phyloP scores from a whole-genome alignment of 306 rosid genomes.

The Vigna reflexopilosa region DNA sequence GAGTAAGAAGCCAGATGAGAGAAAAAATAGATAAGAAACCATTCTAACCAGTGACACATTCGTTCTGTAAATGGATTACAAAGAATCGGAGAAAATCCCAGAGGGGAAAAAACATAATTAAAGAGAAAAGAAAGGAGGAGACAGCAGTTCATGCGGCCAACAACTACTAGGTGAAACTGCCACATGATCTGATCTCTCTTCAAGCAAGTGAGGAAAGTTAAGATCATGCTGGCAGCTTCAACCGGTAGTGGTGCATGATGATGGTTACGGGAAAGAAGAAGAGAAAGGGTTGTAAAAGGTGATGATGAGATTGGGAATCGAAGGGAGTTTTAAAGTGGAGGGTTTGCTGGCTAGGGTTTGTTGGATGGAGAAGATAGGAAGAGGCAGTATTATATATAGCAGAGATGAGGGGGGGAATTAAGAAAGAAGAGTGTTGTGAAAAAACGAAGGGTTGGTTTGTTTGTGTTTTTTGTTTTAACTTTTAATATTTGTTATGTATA shows the following conservation, averaged over 20 bases:
- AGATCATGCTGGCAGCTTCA: slow-evolving; percentile 99
- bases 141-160: slow-evolving; percentile 55
- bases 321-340: slow-evolving; percentile 15
- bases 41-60: background rate
- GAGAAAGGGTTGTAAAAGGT: slow-evolving; percentile 26
- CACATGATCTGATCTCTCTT: slow-evolving; percentile 96
- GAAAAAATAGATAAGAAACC: slow-evolving; percentile 19
- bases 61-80: background rate
- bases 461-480: background rate
- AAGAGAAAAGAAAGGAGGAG: background rate
- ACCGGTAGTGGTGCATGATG: slow-evolving; percentile 65
- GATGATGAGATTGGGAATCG: slow-evolving; percentile 35
- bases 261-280: background rate
- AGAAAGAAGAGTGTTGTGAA: slow-evolving; percentile 4
- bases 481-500: slow-evolving; percentile 48
- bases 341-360: slow-evolving; percentile 73
- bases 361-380: slow-evolving; percentile 58
- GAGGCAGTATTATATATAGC: slow-evolving; percentile 62
- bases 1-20: slow-evolving; percentile 21
- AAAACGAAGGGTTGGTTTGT: background rate
- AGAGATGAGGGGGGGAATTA: slow-evolving; percentile 33
- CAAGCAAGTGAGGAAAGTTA: slow-evolving; percentile 64
- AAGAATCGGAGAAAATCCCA: slow-evolving; percentile 9
- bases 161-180: slow-evolving; percentile 96
- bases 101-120: background rate